Conservation (phyloP, 371 early-diverging fungal genomes). For the Mortierella sp. region DNA sequence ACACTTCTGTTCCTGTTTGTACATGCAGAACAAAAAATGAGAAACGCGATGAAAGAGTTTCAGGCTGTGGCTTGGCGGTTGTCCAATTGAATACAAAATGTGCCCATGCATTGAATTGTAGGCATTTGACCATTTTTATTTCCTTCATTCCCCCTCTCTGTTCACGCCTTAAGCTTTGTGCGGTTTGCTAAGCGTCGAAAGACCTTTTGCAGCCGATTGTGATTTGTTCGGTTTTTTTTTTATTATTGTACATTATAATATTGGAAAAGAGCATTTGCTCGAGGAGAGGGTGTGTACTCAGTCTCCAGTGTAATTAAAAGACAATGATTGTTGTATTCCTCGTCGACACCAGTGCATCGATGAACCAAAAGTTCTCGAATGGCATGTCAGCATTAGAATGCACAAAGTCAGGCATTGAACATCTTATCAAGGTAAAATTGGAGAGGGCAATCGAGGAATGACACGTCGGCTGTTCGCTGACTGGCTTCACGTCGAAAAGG, state of each 20-base stretch:
- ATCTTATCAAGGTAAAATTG: conserved; percentile 67
- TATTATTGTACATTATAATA: conserved; percentile 13
- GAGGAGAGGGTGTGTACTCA: background rate
- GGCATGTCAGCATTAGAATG: conserved; percentile 70
- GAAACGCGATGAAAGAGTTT: background rate
- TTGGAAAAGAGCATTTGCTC: background rate
- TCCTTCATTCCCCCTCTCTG: conserved; percentile 1
- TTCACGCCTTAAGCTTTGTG: background rate
- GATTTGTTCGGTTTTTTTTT: background rate
- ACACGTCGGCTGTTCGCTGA: background rate
- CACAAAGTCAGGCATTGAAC: conserved; percentile 79
- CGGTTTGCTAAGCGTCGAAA: conserved; percentile 5
- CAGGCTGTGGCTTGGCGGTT: background rate
- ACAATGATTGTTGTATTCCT: conserved; percentile 71
- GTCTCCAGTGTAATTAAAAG: background rate
- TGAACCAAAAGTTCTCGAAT: conserved; percentile 71
- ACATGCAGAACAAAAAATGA: background rate
- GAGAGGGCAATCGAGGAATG: background rate
- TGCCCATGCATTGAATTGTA: too few species aligned
- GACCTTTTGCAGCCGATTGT: background rate
- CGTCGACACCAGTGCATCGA: conserved; percentile 79
- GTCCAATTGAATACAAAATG: background rate
- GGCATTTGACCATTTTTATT: background rate
- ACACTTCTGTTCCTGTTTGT: background rate
- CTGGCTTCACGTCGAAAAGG: background rate